These are phyloP conservation scores for Sequoia sempervirens DNA, from an alignment of 75 land plant genomes.

Conservation along the genomic window DNA sequence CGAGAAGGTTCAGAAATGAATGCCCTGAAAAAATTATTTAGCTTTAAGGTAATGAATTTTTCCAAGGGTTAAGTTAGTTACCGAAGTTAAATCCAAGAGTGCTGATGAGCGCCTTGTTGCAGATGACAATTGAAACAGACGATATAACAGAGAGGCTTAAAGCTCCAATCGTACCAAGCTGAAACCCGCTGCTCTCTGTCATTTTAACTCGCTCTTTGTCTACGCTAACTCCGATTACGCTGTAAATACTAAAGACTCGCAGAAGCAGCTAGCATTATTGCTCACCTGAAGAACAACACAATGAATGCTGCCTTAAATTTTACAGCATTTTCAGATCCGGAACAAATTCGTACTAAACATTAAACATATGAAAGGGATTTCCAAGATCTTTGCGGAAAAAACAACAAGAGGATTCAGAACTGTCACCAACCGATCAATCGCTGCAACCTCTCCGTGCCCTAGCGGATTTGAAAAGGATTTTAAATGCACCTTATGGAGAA, in stretches of 20 bases:
- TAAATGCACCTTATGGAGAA: not conserved
- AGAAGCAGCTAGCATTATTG: not conserved
- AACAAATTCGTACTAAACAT: not conserved
- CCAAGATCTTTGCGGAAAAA: not conserved
- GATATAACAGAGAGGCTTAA: slow-evolving; percentile 67
- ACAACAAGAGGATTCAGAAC: not conserved
- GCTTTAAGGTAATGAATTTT: not conserved
- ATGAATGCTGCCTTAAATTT: not conserved
- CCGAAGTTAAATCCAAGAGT: slow-evolving; percentile 64
- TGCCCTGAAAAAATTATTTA: not conserved
- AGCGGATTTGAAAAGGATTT: not conserved
- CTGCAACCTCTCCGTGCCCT: not conserved
- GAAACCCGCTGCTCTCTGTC: slow-evolving; percentile 46
- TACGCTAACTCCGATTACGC: slow-evolving; percentile 2
- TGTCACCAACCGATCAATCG: not conserved
- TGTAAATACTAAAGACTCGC: not conserved
- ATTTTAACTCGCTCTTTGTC: not conserved
- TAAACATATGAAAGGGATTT: not conserved
- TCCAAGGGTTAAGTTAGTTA: slow-evolving; percentile 8
- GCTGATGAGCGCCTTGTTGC: slow-evolving; percentile 80
- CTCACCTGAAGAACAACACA: not conserved
- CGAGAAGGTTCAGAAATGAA: not conserved
- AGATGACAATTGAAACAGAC: slow-evolving; percentile 82
- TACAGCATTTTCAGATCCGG: not conserved
- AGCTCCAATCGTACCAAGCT: slow-evolving; percentile 72